Percentiles rank a stretch among this genome's conserved stretches.
Conservation (phyloP, 768 basidiomycete species). For the Russula brevipes region DNA sequence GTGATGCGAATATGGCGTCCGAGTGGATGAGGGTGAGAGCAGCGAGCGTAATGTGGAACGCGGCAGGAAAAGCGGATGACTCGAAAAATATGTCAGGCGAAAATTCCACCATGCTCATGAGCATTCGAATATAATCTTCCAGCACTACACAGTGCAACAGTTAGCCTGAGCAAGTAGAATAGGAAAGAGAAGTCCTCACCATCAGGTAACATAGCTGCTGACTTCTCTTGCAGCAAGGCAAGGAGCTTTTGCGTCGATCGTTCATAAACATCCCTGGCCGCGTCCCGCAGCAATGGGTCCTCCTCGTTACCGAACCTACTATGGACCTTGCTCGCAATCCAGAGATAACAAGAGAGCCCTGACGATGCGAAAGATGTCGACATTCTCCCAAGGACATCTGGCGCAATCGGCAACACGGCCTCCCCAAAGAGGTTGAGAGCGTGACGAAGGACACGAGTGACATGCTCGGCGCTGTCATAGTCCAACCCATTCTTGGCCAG, state of each 20-base stretch:
- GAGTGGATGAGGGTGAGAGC: slow-evolving; percentile 78
- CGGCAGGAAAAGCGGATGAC: slow-evolving; percentile 69
- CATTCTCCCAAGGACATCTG: slow-evolving; percentile 72
- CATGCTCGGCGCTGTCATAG: slow-evolving; percentile 74
- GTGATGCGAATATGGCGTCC: slow-evolving; percentile 73
- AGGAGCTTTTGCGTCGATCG: slow-evolving; percentile 67
- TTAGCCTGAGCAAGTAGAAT: background rate
- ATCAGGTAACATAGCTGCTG: slow-evolving; percentile 77
- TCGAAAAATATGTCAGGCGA: slow-evolving; percentile 75
- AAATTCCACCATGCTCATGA: slow-evolving; percentile 60
- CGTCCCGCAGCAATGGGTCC: slow-evolving; percentile 47
- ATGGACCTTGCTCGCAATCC: slow-evolving; percentile 90
- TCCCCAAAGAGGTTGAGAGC: slow-evolving; percentile 78
- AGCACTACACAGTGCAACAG: slow-evolving; percentile 52
- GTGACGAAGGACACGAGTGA: slow-evolving; percentile 77
- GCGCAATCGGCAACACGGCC: slow-evolving; percentile 59
- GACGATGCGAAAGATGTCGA: slow-evolving; percentile 70
- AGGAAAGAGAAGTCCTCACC: slow-evolving; percentile 46
- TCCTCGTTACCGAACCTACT: slow-evolving; percentile 67
- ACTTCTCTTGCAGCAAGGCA: slow-evolving; percentile 58
- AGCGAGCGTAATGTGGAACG: slow-evolving; percentile 70
- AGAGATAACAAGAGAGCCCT: slow-evolving; percentile 81
- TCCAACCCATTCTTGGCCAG: slow-evolving; percentile 72
- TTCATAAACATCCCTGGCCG: slow-evolving; percentile 67
- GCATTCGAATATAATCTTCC: slow-evolving; percentile 87